A percentile compares a stretch with the other conserved stretches of the same genome.
Evolutionary conservation across 2,329 filamentous ascomycete genomes (phyloP).

Genomic region (Ilyonectria robusta): DNA sequence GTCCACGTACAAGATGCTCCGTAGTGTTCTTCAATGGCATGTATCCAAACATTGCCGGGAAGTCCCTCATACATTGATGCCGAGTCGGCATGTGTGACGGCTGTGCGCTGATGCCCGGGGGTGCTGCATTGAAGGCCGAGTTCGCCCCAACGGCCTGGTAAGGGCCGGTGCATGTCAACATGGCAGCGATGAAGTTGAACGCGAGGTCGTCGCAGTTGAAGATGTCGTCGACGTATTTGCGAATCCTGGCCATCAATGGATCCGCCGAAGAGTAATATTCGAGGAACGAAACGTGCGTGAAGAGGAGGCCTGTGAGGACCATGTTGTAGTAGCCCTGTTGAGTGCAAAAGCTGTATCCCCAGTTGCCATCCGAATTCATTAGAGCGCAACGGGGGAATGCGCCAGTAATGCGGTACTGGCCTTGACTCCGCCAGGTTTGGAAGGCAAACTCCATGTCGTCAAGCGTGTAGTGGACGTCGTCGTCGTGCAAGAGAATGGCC

Average conservation of each 20-base stretch:
- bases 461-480: no score
- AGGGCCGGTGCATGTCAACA: not conserved
- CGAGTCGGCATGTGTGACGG: not conserved
- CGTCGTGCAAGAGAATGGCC: no score
- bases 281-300: not conserved
- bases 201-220: not conserved
- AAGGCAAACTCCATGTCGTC: no score
- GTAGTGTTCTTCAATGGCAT: not conserved
- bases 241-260: not conserved
- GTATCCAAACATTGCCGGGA: not conserved
- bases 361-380: not conserved
- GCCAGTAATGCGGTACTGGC: not conserved
- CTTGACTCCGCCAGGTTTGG: not conserved
- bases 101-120: not conserved
- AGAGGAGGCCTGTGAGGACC: not conserved
- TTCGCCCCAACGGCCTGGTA: not conserved
- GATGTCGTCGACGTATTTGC: not conserved
- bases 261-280: not conserved
- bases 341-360: not conserved
- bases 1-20: not conserved
- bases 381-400: not conserved
- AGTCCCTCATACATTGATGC: not conserved
- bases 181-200: not conserved
- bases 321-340: not conserved
- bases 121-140: not conserved